Evolutionary conservation across 345 rosid genomes (phyloP), one percentile per base, ranked within the genome.

Genomic region (Ceriops tagal): DNA sequence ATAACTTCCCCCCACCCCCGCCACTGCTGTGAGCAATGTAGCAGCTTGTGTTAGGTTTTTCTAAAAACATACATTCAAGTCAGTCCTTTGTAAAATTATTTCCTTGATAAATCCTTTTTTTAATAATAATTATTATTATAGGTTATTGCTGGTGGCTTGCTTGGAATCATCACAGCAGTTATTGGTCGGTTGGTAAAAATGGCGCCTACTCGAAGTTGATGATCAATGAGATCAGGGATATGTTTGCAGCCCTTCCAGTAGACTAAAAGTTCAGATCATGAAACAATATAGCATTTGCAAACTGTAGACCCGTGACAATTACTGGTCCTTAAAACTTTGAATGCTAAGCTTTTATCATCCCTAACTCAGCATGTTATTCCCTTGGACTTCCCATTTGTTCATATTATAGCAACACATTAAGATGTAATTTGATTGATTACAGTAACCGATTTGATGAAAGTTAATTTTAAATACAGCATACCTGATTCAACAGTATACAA

Each of bases 61-160:
- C 21, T 39, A 26, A 24, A 37, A 19, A 9, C 66, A 49, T 37
- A 26, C 20, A 18, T 3, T 55, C 16, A 15, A 55, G 28, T 15
- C 0, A 8, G 5, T 24, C 11, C 2, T 22, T 55, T 2, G 58
- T 26, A n/a, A 55, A 55, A 20, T 21, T 53, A 1, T 15, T 28
- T 55, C 18, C 58, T 62, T 24, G 18, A 15, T 55, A 47, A 46
- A 56, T 62, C 35, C 60, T 37, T 21, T 32, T 68, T 51, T 69
- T 26, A 1, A 3, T 30, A 30, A 30, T 30, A 0, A 34, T 34
- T 34, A 34, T 6, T 13, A 37, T 72, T 43, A 51, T 76, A 93
- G 98, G 98, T 91, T 32, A 30, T 87, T 75, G 96, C 87, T 1
- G 98, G 98, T 65, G 82, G 88, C 20, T 59, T 89, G 58, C 95